phyloP scores from a whole-genome alignment of 2,329 filamentous ascomycete genomes.

The Cladosporium sp. region DNA sequence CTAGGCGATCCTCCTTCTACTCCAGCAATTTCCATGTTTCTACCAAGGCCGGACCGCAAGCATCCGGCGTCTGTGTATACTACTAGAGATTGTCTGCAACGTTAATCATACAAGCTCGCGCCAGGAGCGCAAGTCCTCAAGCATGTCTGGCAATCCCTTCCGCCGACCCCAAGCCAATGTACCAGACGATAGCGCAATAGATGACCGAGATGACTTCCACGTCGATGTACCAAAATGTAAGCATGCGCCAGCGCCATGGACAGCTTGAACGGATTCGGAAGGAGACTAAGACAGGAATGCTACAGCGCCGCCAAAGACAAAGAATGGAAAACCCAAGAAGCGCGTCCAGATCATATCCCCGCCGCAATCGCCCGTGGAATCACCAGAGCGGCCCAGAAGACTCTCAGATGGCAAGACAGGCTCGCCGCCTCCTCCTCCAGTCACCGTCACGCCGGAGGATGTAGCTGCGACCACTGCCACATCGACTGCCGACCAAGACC shows the following conservation, averaged over 20 bases:
- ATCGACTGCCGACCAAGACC: constrained; percentile 19
- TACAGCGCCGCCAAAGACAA: constrained; percentile 18
- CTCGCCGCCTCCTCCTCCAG: constrained; percentile 4
- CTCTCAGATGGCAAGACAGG: constrained; percentile 8
- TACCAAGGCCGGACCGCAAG: neutral
- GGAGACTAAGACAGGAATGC: constrained; percentile 20
- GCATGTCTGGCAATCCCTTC: constrained; percentile 32
- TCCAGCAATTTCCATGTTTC: constrained; percentile 2
- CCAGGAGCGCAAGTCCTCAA: neutral
- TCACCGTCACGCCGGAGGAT: constrained; percentile 4
- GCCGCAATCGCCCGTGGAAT: constrained; percentile 16
- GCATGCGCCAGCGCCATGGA: constrained; percentile 10
- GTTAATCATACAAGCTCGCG: neutral
- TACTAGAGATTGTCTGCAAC: neutral
- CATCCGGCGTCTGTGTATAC: neutral
- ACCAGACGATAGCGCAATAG: constrained; percentile 17
- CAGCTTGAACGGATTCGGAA: constrained; percentile 17
- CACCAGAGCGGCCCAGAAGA: constrained; percentile 10
- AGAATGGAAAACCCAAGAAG: constrained; percentile 12
- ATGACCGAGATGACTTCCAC: constrained; percentile 14
- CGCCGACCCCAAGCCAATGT: constrained; percentile 20
- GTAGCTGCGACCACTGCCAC: constrained; percentile 19
- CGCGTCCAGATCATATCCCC: constrained; percentile 10
- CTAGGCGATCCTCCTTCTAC: constrained; percentile 4
- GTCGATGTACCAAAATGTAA: constrained; percentile 20